Evolutionary conservation across 495 filamentous ascomycete species (phyloP), one percentile per base, ranked within the genome.

Genomic region (Bacidia gigantensis): DNA sequence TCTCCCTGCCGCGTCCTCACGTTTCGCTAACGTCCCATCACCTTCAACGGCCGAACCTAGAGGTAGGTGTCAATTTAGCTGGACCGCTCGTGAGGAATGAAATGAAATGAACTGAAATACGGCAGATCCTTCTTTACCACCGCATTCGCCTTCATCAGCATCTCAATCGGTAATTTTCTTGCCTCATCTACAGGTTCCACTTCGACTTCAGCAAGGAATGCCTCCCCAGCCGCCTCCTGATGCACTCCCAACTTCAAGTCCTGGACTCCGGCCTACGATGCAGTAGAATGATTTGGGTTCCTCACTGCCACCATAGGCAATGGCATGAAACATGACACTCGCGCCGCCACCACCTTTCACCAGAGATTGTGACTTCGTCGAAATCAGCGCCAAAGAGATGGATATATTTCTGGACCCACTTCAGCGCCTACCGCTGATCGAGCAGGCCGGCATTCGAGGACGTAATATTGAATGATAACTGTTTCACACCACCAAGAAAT

Each of bases 371-470:
- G n/a, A n/a, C n/a, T n/a, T n/a, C n/a, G n/a, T n/a, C n/a, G n/a
- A n/a, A n/a, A 53, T 75, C 66, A 3, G 72, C 73, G 12, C 72
- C 72, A 43, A 76, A 67, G 3, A 69, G 64, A 49, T 60, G 58
- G 50, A 77, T 73, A 51, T 75, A 57, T n/a, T 65, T 61, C 42
- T 73, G 71, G 2, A 75, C 72, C 73, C 73, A 77, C 61, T 73
- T 65, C 11, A 72, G 56, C 12, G 59, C 71, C 49, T 64, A 68
- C 26, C 68, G 64, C 46, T 73, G 71, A 46, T 72, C 70, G 2
- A 68, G 61, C 3, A 72, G 52, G 23, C 72, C 73, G 0, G 69
- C 54, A 49, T 73, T 76, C 11, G 71, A 58, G 56, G 77, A 76
- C 12, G 72, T 69, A 40, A 40, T n/a, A n/a, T 40, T 40, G 35